phyloP scores from a whole-genome alignment of 2,329 filamentous ascomycete genomes.

The Monilinia vaccinii-corymbosi region DNA sequence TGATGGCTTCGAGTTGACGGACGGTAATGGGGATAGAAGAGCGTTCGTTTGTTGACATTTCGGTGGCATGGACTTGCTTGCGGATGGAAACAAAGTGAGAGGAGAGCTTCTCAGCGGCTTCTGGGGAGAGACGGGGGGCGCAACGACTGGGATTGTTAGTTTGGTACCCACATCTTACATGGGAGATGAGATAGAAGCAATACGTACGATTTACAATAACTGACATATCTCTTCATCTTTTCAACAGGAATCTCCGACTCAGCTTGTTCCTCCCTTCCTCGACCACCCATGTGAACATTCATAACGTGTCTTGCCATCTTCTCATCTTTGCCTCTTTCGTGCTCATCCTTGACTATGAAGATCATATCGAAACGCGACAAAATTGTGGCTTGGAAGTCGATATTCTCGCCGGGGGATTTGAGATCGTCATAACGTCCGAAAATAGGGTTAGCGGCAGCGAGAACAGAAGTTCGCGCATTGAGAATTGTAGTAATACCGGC shows the following conservation, averaged over 20 bases:
- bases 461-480: slow-evolving; percentile 87
- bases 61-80: slow-evolving; percentile 83
- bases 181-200: neutral
- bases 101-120: slow-evolving; percentile 90
- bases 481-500: slow-evolving; percentile 97
- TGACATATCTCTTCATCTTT: slow-evolving; percentile 95
- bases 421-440: slow-evolving; percentile 98
- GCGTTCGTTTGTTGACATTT: slow-evolving; percentile 80
- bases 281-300: slow-evolving; percentile 89
- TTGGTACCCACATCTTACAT: neutral
- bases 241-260: slow-evolving; percentile 89
- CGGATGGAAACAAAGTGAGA: slow-evolving; percentile 97
- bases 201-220: slow-evolving; percentile 86
- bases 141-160: slow-evolving; percentile 55
- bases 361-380: slow-evolving; percentile 99
- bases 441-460: slow-evolving; percentile 93
- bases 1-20: slow-evolving; percentile 91
- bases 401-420: slow-evolving; percentile 96
- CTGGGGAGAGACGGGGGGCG: slow-evolving; percentile 79
- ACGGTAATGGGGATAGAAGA: slow-evolving; percentile 96
- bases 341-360: slow-evolving; percentile 95
- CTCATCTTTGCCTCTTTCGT: slow-evolving; percentile 82
- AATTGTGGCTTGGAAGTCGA: slow-evolving; percentile 98
- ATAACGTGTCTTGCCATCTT: slow-evolving; percentile 95
- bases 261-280: slow-evolving; percentile 69